These are phyloP conservation scores for Serendipita vermifera DNA, from an alignment of 768 basidiomycete genomes.

Conservation along the genomic window DNA sequence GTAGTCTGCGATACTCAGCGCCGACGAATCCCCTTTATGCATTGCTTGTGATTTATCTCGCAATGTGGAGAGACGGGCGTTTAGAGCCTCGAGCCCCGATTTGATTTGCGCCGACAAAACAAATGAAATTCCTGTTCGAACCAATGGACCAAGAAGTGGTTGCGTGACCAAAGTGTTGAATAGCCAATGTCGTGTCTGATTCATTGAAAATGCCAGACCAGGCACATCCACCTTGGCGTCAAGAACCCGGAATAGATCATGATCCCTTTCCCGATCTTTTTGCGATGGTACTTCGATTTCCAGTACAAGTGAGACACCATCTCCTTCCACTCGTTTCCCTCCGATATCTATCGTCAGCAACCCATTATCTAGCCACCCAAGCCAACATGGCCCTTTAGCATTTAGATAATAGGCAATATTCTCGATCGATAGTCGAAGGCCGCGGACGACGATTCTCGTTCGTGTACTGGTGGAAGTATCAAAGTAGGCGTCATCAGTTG, in stretches of 20 bases:
- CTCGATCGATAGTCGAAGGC: constrained; percentile 18
- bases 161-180: constrained; percentile 20
- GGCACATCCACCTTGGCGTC: constrained; percentile 18
- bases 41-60: constrained; percentile 1
- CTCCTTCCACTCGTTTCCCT: background rate
- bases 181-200: constrained; percentile 21
- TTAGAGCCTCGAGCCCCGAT: constrained; percentile 13
- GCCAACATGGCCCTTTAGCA: constrained; percentile 15
- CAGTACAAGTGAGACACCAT: constrained; percentile 12
- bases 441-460: constrained; percentile 18
- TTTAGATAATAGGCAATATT: constrained; percentile 20
- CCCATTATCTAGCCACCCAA: constrained; percentile 21
- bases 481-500: constrained; percentile 3
- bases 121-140: constrained; percentile 11
- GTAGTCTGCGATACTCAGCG: constrained; percentile 1
- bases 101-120: constrained; percentile 17
- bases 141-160: constrained; percentile 18
- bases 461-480: background rate
- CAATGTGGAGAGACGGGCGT: constrained; percentile 6
- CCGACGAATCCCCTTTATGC: background rate
- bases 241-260: constrained; percentile 17
- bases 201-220: constrained; percentile 17
- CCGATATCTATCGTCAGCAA: constrained; percentile 17
- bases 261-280: constrained; percentile 10
- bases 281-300: constrained; percentile 13